phyloP scores from a whole-genome alignment of 495 filamentous ascomycete genomes.

The Rhypophila decipiens region DNA sequence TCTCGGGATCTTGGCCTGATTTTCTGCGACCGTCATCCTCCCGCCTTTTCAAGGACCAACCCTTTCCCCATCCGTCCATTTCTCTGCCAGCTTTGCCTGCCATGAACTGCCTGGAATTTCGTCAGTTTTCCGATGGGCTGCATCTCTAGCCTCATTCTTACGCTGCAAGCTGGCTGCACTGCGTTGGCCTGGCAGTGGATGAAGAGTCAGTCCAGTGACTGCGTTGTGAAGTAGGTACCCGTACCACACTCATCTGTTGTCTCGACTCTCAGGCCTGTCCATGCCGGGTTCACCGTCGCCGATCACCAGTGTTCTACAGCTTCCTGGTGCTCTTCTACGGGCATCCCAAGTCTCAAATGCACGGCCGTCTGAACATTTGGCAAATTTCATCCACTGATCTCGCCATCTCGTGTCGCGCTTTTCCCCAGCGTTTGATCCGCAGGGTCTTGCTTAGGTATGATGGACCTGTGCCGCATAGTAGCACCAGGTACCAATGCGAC shows the following conservation, averaged over 20 bases:
- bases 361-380: background rate
- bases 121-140: background rate
- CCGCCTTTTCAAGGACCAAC: background rate
- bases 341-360: background rate
- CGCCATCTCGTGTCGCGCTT: too few relatives aligned
- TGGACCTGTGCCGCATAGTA: background rate
- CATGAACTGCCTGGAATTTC: too few relatives aligned
- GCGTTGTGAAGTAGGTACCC: background rate
- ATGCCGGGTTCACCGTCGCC: background rate
- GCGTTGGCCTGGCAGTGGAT: background rate
- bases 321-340: background rate
- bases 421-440: too few relatives aligned
- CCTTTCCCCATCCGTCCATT: background rate
- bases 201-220: background rate
- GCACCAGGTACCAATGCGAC: slow-evolving; percentile 6
- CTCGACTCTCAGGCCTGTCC: too few relatives aligned
- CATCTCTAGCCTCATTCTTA: background rate
- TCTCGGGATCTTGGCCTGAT: too few relatives aligned
- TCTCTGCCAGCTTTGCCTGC: background rate
- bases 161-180: background rate
- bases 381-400: background rate
- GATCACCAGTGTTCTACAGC: background rate
- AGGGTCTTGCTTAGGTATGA: too few relatives aligned
- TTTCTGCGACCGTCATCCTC: background rate
- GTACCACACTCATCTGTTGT: too few relatives aligned